Base-by-base conservation (phyloP, 257 asterid species). In the Solanum appendiculatum region DNA sequence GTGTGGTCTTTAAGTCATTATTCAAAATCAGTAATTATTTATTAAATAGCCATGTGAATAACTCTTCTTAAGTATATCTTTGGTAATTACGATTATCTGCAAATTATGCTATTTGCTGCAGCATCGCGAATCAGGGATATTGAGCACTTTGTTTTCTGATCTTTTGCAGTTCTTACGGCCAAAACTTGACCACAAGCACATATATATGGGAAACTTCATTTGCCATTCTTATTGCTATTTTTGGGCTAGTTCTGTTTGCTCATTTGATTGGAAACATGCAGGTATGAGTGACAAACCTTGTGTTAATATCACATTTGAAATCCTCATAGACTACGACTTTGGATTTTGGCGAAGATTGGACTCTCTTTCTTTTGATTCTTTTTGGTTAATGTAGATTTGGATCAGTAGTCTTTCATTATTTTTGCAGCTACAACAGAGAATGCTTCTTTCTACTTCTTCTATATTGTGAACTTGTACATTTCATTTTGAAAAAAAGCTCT, bases 181-280 rank as follows among this genome's bases (percentile, higher is more conserved):
- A 96, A 88, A 9, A 93, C 42, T 88, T 96, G 89, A 11, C 92
- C 39, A 96, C 99, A 2, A 96, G 98, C 94, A 94, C 95, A 70
- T 96, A 91, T 86, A 89, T 94, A 68, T 96, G 98, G 39, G 99
- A 96, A 87, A 96, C 95, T 21, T 14, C 92, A 88, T 96, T 95
- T 75, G 98, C 98, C 31, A 96, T 96, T 85, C 94, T 95, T 85
- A 96, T 96, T 70, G 96, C 99, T 86, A 94, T 95, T 73, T 68
- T 93, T 90, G 98, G 99, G 58, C 98, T 96, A 37, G 98, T 96
- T 88, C 94, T 96, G 51, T 96, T 96, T 89, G 98, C 98, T 42
- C 98, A 94, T 89, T 91, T 96, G 88, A 96, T 96, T 39, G 99
- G 98, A 90, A 95, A 95, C 90, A 95, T 96, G 99, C 99, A 95